Evolutionary conservation across 768 basidiomycete species (phyloP), one percentile per base, ranked within the genome.

Genomic region (Leccinum olivaceopallidum): DNA sequence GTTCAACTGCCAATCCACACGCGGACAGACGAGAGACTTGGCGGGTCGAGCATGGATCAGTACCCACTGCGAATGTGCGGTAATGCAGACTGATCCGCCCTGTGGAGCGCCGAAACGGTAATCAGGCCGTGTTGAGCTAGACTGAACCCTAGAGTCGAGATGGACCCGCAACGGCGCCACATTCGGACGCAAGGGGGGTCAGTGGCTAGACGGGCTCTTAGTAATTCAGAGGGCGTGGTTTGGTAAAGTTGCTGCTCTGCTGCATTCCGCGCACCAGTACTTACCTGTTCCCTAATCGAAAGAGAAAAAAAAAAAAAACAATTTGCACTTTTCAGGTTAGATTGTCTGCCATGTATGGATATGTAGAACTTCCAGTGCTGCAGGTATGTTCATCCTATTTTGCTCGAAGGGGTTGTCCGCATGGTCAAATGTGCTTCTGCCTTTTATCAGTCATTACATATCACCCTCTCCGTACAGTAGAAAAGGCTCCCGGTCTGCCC

Each of bases 271-370:
- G 60, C 64, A 54, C 60, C 26, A 52, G 58, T 56, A 54, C 63
- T 60, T 50, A 67, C 57, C 56, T 62, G 60, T 65, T 56, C 63
- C 70, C 65, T 63, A 69, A 63, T 69, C 61, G 5, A 51, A 9
- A 13, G n/a, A 44, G 8, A n/a, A 50, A 12, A 18, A 42, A 42
- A 42, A 37, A 37, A 37, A 37, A 37, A 16, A 44, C 60, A 69
- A 73, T 73, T 70, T 75, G 42, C 62, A 75, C 72, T 60, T 70
- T 72, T 75, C 56, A 36, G 72, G 72, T 54, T 75, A 73, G 64
- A 73, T 73, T 75, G 64, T 59, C 54, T 54, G 12, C 67, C 67
- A 50, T 56, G 55, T 74, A 67, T 64, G 69, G 67, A 57, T 59
- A 65, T 42, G 60, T 32, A 61, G 26, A 57, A 54, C 62, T 39